Evolutionary conservation across 2,329 filamentous ascomycete species (phyloP), one percentile per base, ranked within the genome.

Genomic region (Microdochium nivale): DNA sequence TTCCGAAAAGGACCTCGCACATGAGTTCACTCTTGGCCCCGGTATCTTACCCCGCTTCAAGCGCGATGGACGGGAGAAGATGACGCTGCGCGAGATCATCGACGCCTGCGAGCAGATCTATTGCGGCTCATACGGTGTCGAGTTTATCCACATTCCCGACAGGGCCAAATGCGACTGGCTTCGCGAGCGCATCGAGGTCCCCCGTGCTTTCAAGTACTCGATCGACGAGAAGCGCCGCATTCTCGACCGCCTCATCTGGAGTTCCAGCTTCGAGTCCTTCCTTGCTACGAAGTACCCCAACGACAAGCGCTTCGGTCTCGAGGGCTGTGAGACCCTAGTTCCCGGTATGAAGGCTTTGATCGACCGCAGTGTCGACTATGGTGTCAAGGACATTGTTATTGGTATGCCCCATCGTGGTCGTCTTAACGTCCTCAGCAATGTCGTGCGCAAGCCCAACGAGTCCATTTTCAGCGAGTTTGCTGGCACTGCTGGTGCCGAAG

Each of bases 281-380:
- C 77, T 95, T 60, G 86, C 94, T 52, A 96, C 90, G 53, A 99
- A 99, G 73, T 97, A 96, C 73, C 94, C 94, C 70, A 99, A 99
- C 73, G 94, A 99, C 76, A 99, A 99, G 81, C 89, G 94, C 66
- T 99, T 99, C 72, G 94, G 94, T 74, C 83, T 99, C 25, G 94
- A 99, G 75, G 94, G 94, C 67, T 95, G 91, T 66, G 94, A 99
- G 73, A 92, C 90, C 52, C 80, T 99, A 59, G 95, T 99, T 53
- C 94, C 94, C 25, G 94, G 94, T 70, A 99, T 99, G 94, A 99
- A 99, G 79, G 94, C 94, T 51, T 77, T 99, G 57, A 99, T 99
- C 59, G 94, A 99, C 72, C 88, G 94, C 65, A 96, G 91, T 66
- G 94, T 99, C 61, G 94, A 99, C 69, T 96, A 96, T 65, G 94